Evolutionary conservation across 1,139 yeast genomes (phyloP).

Genomic region (Pneumocystis jirovecii): DNA sequence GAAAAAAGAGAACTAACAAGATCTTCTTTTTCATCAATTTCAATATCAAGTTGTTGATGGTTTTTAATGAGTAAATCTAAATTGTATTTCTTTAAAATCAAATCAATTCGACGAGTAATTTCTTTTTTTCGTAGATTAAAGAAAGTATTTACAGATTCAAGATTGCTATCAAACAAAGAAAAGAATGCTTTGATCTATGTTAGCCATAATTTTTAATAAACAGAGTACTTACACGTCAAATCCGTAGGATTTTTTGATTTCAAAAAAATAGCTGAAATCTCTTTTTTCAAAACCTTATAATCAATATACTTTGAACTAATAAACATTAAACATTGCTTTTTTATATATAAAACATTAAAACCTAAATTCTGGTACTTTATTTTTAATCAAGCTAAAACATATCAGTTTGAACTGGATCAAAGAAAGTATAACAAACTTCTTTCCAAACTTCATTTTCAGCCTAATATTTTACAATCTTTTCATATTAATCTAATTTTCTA

Average conservation of each 20-base stretch:
- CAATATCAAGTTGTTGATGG: constrained; percentile 19
- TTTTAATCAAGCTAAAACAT: constrained; percentile 41
- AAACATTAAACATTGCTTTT: not conserved
- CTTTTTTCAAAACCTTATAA: constrained; percentile 71
- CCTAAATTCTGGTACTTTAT: constrained; percentile 90
- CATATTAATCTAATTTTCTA: not conserved
- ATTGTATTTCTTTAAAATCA: constrained; percentile 13
- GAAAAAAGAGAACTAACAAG: constrained; percentile 61
- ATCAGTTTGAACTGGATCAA: constrained; percentile 10
- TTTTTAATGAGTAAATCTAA: constrained; percentile 14
- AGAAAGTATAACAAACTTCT: constrained; percentile 32
- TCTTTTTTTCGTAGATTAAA: constrained; percentile 60
- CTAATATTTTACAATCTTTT: not conserved
- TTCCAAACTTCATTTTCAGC: constrained; percentile 62
- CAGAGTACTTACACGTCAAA: not conserved
- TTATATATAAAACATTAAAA: constrained; percentile 14
- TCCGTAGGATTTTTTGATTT: constrained; percentile 16
- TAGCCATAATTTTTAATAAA: not conserved
- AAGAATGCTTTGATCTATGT: constrained; percentile 42
- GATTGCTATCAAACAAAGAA: constrained; percentile 63
- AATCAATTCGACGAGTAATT: constrained; percentile 39
- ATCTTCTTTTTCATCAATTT: constrained; percentile 65
- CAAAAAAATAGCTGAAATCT: constrained; percentile 32
- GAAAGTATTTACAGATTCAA: constrained; percentile 68
- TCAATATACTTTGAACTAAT: constrained; percentile 50